These are phyloP conservation scores for Citrus sp. DNA, from an alignment of 345 rosid species.

Conservation along the genomic window DNA sequence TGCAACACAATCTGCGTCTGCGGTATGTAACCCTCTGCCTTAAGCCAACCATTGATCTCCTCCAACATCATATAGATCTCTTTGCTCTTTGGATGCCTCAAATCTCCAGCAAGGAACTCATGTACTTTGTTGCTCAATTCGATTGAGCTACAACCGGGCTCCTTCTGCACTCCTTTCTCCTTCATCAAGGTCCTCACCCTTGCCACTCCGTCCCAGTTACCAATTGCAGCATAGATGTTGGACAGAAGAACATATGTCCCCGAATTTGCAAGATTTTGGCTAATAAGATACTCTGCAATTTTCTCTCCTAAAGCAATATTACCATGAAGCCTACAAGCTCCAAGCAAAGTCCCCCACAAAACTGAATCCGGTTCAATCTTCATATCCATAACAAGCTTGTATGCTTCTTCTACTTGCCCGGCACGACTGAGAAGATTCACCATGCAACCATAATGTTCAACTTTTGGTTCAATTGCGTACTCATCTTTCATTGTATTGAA, in stretches of 20 bases:
- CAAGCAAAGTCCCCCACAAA: slow-evolving; percentile 71
- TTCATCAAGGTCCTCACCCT: slow-evolving; percentile 71
- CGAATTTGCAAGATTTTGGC: slow-evolving; percentile 42
- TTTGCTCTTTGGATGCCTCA: slow-evolving; percentile 42
- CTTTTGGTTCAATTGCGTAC: slow-evolving; percentile 57
- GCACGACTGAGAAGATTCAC: slow-evolving; percentile 68
- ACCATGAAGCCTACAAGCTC: slow-evolving; percentile 59
- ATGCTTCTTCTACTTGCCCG: slow-evolving; percentile 55
- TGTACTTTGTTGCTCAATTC: slow-evolving; percentile 50
- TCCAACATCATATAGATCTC: slow-evolving; percentile 50
- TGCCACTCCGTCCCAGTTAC: slow-evolving; percentile 58
- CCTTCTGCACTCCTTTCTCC: slow-evolving; percentile 53
- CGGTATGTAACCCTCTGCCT: slow-evolving; percentile 32
- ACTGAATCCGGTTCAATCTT: slow-evolving; percentile 48
- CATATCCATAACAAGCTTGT: slow-evolving; percentile 44
- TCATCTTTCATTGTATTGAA: slow-evolving; percentile 51
- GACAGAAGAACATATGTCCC: slow-evolving; percentile 71
- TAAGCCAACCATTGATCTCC: slow-evolving; percentile 43
- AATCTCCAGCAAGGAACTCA: slow-evolving; percentile 55
- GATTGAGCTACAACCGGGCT: slow-evolving; percentile 66
- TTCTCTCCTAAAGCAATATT: slow-evolving; percentile 55
- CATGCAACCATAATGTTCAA: slow-evolving; percentile 84
- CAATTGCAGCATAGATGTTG: slow-evolving; percentile 55
- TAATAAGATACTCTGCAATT: slow-evolving; percentile 59
- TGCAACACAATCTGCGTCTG: slow-evolving; percentile 49